A percentile compares a stretch with the other conserved stretches of the same genome.
phyloP scores from a whole-genome alignment of 2,329 filamentous ascomycete genomes.

The Ascomycota sp. region DNA sequence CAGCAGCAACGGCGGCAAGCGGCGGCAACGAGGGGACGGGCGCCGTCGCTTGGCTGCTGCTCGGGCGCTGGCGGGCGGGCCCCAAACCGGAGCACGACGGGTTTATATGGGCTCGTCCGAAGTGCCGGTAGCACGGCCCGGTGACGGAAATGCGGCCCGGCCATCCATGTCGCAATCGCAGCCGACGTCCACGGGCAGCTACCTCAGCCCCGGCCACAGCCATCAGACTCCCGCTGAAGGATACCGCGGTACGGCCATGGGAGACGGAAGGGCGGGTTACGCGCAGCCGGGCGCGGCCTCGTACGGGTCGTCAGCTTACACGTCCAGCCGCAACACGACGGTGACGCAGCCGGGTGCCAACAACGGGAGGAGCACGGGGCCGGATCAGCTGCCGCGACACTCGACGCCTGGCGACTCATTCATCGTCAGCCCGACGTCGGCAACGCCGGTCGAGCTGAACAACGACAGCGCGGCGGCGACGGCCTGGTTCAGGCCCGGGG shows the following conservation, averaged over 20 bases:
- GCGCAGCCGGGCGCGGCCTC: constrained; percentile 17
- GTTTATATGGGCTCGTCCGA: constrained; percentile 20
- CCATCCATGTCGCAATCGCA: constrained; percentile 13
- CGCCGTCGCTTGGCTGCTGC: constrained; percentile 17
- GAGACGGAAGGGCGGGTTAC: constrained; percentile 18
- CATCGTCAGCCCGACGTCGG: constrained; percentile 3
- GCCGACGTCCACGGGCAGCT: constrained; percentile 8
- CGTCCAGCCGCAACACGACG: constrained; percentile 5
- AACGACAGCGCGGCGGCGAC: constrained; percentile 10
- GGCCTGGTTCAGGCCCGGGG: constrained; percentile 14
- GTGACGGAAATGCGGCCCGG: constrained; percentile 5
- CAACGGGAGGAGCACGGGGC: constrained; percentile 2
- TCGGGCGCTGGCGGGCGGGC: constrained; percentile 10
- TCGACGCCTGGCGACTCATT: constrained; percentile 7
- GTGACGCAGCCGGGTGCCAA: constrained; percentile 1
- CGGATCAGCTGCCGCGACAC: constrained; percentile 8
- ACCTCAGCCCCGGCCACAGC: constrained; percentile 8
- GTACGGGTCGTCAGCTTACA: constrained; percentile 11
- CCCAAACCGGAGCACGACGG: constrained; percentile 17
- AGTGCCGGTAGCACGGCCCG: constrained; percentile 16
- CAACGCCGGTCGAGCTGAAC: constrained; percentile 7
- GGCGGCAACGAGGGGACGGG: constrained; percentile 24
- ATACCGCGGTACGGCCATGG: constrained; percentile 18
- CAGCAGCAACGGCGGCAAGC: constrained; percentile 5
- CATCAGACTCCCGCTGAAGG: constrained; percentile 11